Evolutionary conservation across 192 early-diverging fungal genomes (phyloP).

Genomic region (Coemansia sp.): DNA sequence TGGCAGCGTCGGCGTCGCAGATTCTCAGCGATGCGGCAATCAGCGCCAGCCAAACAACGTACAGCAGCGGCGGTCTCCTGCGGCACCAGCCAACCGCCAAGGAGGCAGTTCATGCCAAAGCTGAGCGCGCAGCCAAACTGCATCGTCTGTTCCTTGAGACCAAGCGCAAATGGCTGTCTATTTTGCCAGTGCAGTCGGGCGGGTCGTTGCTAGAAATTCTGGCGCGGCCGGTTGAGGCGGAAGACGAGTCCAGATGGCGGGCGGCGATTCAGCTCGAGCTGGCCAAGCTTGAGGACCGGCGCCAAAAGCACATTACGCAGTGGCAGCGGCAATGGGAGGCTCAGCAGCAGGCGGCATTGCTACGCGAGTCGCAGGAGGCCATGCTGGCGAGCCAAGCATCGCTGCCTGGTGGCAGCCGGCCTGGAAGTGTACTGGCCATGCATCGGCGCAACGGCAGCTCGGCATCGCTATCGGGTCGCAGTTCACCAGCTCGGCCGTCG

Average conservation of each 20-base stretch:
- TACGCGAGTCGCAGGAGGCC: slow-evolving; percentile 52
- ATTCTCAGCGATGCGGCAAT: slow-evolving; percentile 55
- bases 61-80: slow-evolving; percentile 48
- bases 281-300: slow-evolving; percentile 52
- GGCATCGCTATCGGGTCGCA: slow-evolving; percentile 40
- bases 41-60: slow-evolving; percentile 49
- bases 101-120: slow-evolving; percentile 56
- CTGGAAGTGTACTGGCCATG: slow-evolving; percentile 18
- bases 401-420: not conserved
- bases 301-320: slow-evolving; percentile 45
- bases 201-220: slow-evolving; percentile 82
- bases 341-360: slow-evolving; percentile 44
- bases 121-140: slow-evolving; percentile 55
- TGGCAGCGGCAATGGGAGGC: slow-evolving; percentile 56
- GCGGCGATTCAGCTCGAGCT: slow-evolving; percentile 54
- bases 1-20: slow-evolving; percentile 54
- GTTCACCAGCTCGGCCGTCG: slow-evolving; percentile 41
- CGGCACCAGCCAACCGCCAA: slow-evolving; percentile 53
- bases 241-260: slow-evolving; percentile 71
- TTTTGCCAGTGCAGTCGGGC: slow-evolving; percentile 85
- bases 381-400: slow-evolving; percentile 14
- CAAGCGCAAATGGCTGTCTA: slow-evolving; percentile 81
- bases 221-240: slow-evolving; percentile 65
- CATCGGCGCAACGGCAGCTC: slow-evolving; percentile 22
- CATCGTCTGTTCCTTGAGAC: slow-evolving; percentile 82